phyloP scores from a whole-genome alignment of 768 basidiomycete genomes.

The Russula dissimulans region DNA sequence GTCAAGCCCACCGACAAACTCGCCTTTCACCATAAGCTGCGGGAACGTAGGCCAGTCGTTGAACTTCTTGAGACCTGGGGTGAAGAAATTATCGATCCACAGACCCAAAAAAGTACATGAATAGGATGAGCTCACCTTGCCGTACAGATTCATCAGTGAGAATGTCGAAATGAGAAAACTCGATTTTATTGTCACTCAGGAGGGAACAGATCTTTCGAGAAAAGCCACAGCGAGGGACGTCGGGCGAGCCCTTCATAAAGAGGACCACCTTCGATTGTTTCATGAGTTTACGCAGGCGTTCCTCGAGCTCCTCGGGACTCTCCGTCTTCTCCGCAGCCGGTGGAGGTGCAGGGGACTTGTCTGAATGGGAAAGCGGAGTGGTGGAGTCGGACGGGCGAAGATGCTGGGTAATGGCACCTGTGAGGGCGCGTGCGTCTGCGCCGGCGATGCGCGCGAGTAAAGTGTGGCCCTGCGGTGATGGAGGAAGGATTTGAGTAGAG shows the following conservation, averaged over 20 bases:
- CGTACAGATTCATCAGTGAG: conserved; percentile 48
- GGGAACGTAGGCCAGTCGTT: conserved; percentile 60
- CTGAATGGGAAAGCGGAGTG: conserved; percentile 42
- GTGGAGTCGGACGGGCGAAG: conserved; percentile 26
- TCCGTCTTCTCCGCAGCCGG: conserved; percentile 31
- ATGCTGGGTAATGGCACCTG: conserved; percentile 51
- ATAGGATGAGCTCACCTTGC: conserved; percentile 26
- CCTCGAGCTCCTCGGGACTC: conserved; percentile 55
- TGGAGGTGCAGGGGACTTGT: conserved; percentile 29
- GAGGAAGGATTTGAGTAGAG: background rate
- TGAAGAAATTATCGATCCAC: background rate
- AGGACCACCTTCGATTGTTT: conserved; percentile 50
- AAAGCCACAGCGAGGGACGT: conserved; percentile 55
- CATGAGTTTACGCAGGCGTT: conserved; percentile 66
- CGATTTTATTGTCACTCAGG: conserved; percentile 38
- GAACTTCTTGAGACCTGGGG: conserved; percentile 43
- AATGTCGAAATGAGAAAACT: conserved; percentile 52
- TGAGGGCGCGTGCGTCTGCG: conserved; percentile 63
- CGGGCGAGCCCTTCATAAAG: conserved; percentile 59
- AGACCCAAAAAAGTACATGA: background rate
- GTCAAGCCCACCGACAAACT: conserved; percentile 92
- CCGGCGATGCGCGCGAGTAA: conserved; percentile 73
- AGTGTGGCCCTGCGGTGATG: conserved; percentile 64
- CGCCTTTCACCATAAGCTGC: conserved; percentile 73
- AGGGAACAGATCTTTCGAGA: conserved; percentile 47